A percentile compares a stretch with the other conserved stretches of the same genome.
Conservation (phyloP, 129 eudicot genomes). For the Mikania micrantha region DNA sequence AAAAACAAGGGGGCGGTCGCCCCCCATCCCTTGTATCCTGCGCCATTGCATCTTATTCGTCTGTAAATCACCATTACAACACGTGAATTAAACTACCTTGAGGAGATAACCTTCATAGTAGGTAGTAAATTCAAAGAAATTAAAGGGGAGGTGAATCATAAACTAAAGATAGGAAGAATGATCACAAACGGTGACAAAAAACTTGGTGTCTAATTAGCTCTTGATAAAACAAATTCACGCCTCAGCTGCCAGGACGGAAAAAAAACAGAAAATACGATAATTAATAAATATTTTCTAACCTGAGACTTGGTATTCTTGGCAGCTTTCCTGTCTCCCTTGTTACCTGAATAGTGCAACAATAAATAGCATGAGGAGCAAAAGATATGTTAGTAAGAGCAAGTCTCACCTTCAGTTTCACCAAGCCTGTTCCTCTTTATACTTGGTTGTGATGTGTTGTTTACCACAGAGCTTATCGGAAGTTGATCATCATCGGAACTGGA, state of each 20-base stretch:
- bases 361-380: no score
- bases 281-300: slow-evolving; percentile 21
- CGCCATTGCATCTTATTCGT: no score
- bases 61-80: no score
- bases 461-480: slow-evolving; percentile 26
- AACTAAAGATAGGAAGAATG: not conserved
- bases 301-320: slow-evolving; percentile 8
- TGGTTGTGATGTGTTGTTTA: slow-evolving; percentile 9
- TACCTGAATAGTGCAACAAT: no score
- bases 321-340: not conserved
- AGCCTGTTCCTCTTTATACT: slow-evolving; percentile 5
- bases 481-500: slow-evolving; percentile 50
- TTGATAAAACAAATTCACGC: no score
- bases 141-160: no score
- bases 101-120: no score
- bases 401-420: slow-evolving; percentile 23
- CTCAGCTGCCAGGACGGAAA: not conserved
- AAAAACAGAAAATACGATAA: not conserved
- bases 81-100: no score
- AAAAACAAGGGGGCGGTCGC: no score
- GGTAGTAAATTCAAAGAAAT: no score
- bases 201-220: not conserved
- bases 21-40: no score
- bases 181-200: not conserved
- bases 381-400: not conserved